Evolutionary conservation across 2,329 filamentous ascomycete species (phyloP).

Genomic region (Cercospora berteroae): DNA sequence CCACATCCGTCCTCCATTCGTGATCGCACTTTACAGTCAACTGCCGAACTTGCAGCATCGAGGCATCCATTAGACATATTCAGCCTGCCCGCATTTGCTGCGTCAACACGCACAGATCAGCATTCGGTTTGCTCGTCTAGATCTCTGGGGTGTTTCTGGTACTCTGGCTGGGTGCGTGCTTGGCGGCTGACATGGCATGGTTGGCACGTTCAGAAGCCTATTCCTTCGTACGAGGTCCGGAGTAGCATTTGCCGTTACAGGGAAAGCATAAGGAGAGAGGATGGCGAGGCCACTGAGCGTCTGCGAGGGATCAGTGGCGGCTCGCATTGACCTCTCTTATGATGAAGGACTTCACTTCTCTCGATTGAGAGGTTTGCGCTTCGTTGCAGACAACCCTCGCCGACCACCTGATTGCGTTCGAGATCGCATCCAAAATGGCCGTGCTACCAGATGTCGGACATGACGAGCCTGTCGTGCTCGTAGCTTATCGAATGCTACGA

Average conservation of each 20-base stretch:
- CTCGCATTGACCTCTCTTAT: neutral
- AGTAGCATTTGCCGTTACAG: neutral
- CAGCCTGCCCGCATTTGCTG: neutral
- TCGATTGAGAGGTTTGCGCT: neutral
- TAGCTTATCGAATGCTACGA: constrained; percentile 18
- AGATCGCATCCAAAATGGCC: neutral
- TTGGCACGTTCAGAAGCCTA: neutral
- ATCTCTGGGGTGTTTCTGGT: neutral
- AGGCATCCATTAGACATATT: neutral
- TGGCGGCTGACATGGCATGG: neutral
- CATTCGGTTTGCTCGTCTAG: neutral
- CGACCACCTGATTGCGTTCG: neutral
- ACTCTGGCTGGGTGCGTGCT: neutral
- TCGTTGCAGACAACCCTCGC: neutral
- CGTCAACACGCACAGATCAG: neutral
- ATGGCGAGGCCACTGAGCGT: neutral
- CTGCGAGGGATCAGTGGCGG: neutral
- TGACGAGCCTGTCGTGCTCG: constrained; percentile 15
- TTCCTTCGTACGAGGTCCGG: constrained; percentile 1
- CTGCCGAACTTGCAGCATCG: neutral
- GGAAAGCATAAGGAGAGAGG: neutral
- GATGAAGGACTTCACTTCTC: neutral
- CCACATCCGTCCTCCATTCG: neutral
- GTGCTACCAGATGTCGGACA: neutral
- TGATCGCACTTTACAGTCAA: neutral